Evolutionary conservation across 768 basidiomycete species (phyloP), one percentile per base, ranked within the genome.

Genomic region (Lentinula edodes): DNA sequence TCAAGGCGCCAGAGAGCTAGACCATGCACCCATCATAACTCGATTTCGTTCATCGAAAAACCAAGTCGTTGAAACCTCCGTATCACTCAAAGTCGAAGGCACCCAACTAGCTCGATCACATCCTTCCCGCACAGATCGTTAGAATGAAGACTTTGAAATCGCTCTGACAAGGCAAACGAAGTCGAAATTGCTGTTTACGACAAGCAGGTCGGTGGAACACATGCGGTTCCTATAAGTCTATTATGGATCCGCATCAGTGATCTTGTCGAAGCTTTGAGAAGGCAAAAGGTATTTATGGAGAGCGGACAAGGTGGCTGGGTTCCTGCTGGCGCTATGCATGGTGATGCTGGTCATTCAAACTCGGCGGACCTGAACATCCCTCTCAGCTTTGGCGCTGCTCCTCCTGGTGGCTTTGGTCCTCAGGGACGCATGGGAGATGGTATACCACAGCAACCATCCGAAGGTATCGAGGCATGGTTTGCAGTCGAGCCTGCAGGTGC

Each of bases 111-210:
- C 93, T 5, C 87, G 89, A 61, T 95, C 95, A 0, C 94, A 96
- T 71, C 91, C 93, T 7, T 89, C 94, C 9, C 88, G 94, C 62
- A 97, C 90, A 34, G 97, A 98, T 74, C 88, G 91, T 50, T 99
- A 97, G 97, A 93, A 93, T 71, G 95, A 99, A 74, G 92, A 95
- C 62, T 98, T 98, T 64, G 94, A 96, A 73, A 93, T 99, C 62
- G 81, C 88, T 0, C 91, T 98, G 96, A 98, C 78, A 98, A 98
- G 74, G 95, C 96, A 13, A 98, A 96, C 71, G 97, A 99, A 79
- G 91, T 98, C 53, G 97, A 98, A 76, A 88, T 99, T 56, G 91
- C 93, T 34, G 85, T 99, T 36, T 95, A 94, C 68, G 97, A 99
- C 74, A 93, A 93, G 67, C 91, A 92, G 68, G 83, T 85, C 18